Evolutionary conservation across 352 stramenopile species (phyloP), one percentile per base, ranked within the genome.

Genomic region (Phytophthora melonis): DNA sequence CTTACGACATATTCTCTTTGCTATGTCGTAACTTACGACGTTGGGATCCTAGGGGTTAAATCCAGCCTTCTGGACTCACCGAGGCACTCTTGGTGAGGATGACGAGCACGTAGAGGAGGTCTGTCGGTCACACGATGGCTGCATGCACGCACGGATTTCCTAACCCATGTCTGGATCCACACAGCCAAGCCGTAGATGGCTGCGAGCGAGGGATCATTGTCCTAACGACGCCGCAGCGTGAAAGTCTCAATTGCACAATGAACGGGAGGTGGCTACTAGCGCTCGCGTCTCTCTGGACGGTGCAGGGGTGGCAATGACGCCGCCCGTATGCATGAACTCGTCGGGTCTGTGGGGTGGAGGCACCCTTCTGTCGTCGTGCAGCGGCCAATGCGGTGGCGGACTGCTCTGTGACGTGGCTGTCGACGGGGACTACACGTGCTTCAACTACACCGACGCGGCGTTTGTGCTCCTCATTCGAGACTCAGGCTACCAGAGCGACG

Each of bases 371-470:
- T 75, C 68, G 10, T 59, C 63, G 27, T 75, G 68, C 47, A 75
- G 47, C 19, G 68, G 55, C 3, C 63, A 66, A 60, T 76, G 69
- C 13, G 34, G 56, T 13, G 57, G 58, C 27, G 58, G 57, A 14
- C 27, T 13, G 21, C 64, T 72, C 34, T 76, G 69, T 34, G 63
- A 68, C 32, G 63, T 76, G 19, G 39, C 52, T 18, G 50, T 56
- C 21, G 53, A 72, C 58, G 69, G 53, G 10, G 30, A 63, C 25
- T 76, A 66, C 49, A 64, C 57, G 11, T 76, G 69, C 45, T n/a
- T 72, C 25, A 76, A 76, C 63, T 68, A 76, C 63, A 72, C 69
- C 25, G 63, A 64, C n/a, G 66, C 63, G 25, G 69, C 63, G 19
- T 76, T 76, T 34, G 43, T 72, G 23, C 63, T 76, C 13, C 69